Conservation (phyloP, 805 yeast genomes). For the Blastobotrys peoriensis region DNA sequence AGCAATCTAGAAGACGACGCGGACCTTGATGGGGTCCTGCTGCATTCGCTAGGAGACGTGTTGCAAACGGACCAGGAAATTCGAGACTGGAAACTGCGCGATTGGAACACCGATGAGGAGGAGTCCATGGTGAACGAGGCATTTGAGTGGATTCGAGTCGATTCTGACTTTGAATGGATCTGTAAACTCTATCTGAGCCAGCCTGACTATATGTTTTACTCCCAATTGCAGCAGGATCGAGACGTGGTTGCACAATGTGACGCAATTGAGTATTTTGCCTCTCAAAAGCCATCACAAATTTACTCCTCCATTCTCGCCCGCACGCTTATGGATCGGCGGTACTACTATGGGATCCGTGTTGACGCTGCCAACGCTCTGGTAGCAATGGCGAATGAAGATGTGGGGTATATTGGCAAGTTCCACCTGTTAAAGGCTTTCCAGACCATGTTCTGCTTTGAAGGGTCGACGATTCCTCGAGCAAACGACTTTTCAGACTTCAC, state of each 20-base stretch:
- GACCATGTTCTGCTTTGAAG: slow-evolving; percentile 64
- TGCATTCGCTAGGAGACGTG: slow-evolving; percentile 72
- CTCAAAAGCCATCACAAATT: slow-evolving; percentile 50
- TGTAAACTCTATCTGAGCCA: slow-evolving; percentile 74
- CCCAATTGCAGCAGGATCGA: slow-evolving; percentile 89
- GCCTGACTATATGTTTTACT: slow-evolving; percentile 91
- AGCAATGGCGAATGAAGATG: slow-evolving; percentile 52
- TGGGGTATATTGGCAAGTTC: slow-evolving; percentile 63
- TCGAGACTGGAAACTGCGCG: slow-evolving; percentile 64
- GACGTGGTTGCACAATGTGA: slow-evolving; percentile 95
- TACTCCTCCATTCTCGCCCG: slow-evolving; percentile 74
- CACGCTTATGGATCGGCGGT: slow-evolving; percentile 76
- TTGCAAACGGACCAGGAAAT: slow-evolving; percentile 56
- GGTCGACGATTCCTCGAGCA: slow-evolving; percentile 61
- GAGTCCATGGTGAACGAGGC: slow-evolving; percentile 72
- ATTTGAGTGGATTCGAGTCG: slow-evolving; percentile 97
- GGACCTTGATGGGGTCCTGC: slow-evolving; percentile 32
- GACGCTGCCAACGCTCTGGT: slow-evolving; percentile 83
- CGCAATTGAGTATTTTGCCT: slow-evolving; percentile 68
- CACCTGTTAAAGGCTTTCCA: slow-evolving; percentile 69
- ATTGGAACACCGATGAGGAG: slow-evolving; percentile 64
- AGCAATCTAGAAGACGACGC: slow-evolving; percentile 28
- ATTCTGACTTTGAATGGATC: slow-evolving; percentile 97
- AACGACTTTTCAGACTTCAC: slow-evolving; percentile 75
- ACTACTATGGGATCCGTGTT: slow-evolving; percentile 80